Evolutionary conservation across 2,329 filamentous ascomycete species (phyloP).

Genomic region (Phaeosphaeria sp.): DNA sequence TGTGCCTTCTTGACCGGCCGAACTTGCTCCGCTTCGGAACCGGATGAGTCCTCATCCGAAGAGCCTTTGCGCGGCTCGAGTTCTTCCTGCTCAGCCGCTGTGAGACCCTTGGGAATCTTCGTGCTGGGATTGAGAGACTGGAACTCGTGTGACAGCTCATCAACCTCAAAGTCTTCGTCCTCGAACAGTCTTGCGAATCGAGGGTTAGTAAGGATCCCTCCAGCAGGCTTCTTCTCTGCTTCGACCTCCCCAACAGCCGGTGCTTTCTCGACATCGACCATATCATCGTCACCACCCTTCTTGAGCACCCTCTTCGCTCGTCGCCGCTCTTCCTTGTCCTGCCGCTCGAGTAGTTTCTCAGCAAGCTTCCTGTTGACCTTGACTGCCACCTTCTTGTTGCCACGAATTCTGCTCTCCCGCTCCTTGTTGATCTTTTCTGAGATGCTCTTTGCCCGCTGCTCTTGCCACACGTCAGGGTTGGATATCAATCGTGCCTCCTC

Average conservation of each 20-base stretch:
- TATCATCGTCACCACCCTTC: slow-evolving; percentile 64
- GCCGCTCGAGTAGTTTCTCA: slow-evolving; percentile 69
- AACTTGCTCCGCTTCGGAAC: slow-evolving; percentile 38
- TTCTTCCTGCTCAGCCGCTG: slow-evolving; percentile 66
- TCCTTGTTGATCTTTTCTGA: slow-evolving; percentile 97
- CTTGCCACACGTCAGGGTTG: slow-evolving; percentile 92
- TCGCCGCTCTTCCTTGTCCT: slow-evolving; percentile 67
- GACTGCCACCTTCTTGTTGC: slow-evolving; percentile 85
- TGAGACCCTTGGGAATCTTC: slow-evolving; percentile 60
- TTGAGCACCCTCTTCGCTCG: slow-evolving; percentile 59
- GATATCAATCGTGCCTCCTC: slow-evolving; percentile 92
- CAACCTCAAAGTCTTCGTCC: slow-evolving; percentile 89
- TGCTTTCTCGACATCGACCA: slow-evolving; percentile 36
- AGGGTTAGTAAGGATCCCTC: slow-evolving; percentile 73
- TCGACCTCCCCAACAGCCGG: slow-evolving; percentile 24
- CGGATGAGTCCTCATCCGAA: slow-evolving; percentile 40
- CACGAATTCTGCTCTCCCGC: slow-evolving; percentile 90
- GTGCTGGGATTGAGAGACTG: slow-evolving; percentile 88
- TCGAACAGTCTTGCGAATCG: slow-evolving; percentile 91
- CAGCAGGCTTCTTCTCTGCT: slow-evolving; percentile 59
- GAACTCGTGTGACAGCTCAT: slow-evolving; percentile 89
- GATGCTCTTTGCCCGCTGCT: slow-evolving; percentile 87
- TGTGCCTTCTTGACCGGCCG: slow-evolving; percentile 35
- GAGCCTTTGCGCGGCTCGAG: slow-evolving; percentile 52
- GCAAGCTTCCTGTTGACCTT: slow-evolving; percentile 86